A percentile compares a stretch with the other conserved stretches of the same genome.
phyloP scores from a whole-genome alignment of 257 asterid genomes.

The Solanum bulbocastanum region DNA sequence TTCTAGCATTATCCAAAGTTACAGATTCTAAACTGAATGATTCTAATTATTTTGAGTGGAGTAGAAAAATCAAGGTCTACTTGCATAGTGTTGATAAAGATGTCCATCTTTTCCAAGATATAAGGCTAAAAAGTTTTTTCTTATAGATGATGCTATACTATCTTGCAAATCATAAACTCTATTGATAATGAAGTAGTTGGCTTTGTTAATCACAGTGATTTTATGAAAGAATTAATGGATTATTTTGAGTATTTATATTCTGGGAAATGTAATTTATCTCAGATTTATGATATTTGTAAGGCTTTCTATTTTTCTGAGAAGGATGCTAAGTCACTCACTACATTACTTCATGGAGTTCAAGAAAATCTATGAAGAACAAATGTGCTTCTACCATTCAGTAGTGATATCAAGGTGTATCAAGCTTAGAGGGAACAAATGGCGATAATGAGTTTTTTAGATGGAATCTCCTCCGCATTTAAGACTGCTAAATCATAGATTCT shows the following conservation, averaged over 20 bases:
- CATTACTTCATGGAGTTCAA: neutral
- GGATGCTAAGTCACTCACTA: neutral
- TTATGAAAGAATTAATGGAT: too few relatives aligned
- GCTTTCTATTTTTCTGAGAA: neutral
- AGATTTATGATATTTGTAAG: too few relatives aligned
- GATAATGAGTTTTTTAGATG: neutral
- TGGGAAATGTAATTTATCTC: too few relatives aligned
- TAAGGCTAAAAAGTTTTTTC: neutral
- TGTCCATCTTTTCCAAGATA: neutral
- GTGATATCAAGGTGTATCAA: neutral
- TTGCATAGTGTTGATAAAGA: too few relatives aligned
- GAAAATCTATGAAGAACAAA: neutral
- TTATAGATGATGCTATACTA: neutral
- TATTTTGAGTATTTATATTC: too few relatives aligned
- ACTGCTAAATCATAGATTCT: neutral
- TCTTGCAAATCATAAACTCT: neutral
- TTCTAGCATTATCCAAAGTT: neutral
- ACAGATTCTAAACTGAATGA: neutral
- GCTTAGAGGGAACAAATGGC: neutral
- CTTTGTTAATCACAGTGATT: too few relatives aligned
- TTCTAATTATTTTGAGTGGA: neutral
- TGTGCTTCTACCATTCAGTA: too few relatives aligned
- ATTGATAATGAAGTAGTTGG: too few relatives aligned
- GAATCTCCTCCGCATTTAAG: neutral
- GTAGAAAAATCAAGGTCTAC: neutral